Conservation (phyloP, 768 basidiomycete genomes). For the Xerocomellus dryophilus region DNA sequence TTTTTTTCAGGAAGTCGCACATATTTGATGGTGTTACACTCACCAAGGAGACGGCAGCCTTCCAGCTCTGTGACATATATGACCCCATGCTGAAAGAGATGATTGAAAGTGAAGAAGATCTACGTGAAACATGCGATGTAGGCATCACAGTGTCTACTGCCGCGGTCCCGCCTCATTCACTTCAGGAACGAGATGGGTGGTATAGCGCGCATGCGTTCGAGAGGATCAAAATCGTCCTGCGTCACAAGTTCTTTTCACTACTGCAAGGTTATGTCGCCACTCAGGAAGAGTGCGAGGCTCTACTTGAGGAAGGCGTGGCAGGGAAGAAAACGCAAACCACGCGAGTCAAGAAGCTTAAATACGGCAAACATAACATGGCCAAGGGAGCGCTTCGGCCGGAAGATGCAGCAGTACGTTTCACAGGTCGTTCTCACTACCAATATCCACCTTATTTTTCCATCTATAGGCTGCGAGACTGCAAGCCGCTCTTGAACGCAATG, state of each 20-base stretch:
- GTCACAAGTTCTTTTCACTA: constrained; percentile 81
- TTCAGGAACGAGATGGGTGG: constrained; percentile 86
- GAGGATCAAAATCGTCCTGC: constrained; percentile 78
- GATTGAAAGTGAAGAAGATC: constrained; percentile 69
- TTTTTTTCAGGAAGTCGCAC: constrained; percentile 56
- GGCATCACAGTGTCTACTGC: constrained; percentile 28
- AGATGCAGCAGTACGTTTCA: constrained; percentile 68
- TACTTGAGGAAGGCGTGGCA: constrained; percentile 43
- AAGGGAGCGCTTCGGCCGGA: constrained; percentile 80
- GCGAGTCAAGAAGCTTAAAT: constrained; percentile 51
- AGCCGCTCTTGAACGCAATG: constrained; percentile 54
- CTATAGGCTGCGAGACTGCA: constrained; percentile 64
- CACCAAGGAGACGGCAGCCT: constrained; percentile 85
- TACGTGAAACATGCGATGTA: constrained; percentile 74
- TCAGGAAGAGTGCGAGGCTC: constrained; percentile 67
- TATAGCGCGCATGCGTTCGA: constrained; percentile 74
- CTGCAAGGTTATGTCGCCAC: constrained; percentile 69
- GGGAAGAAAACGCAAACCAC: constrained; percentile 35
- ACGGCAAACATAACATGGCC: constrained; percentile 85
- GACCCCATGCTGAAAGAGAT: constrained; percentile 82
- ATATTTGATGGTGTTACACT: constrained; percentile 84
- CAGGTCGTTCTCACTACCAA: neutral
- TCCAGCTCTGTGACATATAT: constrained; percentile 88
- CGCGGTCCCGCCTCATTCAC: neutral
- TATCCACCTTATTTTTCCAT: neutral